A percentile compares a stretch with the other conserved stretches of the same genome.
phyloP scores from a whole-genome alignment of 768 basidiomycete species.

The Suillus discolor region DNA sequence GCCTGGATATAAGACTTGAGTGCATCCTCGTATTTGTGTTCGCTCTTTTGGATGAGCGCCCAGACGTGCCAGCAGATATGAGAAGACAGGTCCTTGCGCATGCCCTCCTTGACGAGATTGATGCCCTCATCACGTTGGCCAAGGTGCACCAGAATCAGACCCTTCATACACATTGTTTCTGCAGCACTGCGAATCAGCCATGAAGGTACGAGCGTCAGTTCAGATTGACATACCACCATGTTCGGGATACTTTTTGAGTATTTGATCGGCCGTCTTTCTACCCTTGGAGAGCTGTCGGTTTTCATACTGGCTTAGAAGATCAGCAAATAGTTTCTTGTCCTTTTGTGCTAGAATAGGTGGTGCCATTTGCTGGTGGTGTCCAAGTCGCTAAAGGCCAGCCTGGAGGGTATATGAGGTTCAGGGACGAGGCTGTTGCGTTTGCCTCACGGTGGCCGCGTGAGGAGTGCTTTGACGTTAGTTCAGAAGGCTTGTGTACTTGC shows the following conservation, averaged over 20 bases:
- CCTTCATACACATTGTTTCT: slow-evolving; percentile 98
- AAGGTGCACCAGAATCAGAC: slow-evolving; percentile 81
- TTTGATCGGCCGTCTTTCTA: slow-evolving; percentile 87
- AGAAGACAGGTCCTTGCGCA: slow-evolving; percentile 77
- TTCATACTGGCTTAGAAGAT: slow-evolving; percentile 87
- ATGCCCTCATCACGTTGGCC: slow-evolving; percentile 80
- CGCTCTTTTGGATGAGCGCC: slow-evolving; percentile 91
- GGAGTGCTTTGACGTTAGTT: background rate
- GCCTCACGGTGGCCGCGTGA: slow-evolving; percentile 9
- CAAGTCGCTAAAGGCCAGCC: background rate
- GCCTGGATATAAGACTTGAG: slow-evolving; percentile 92
- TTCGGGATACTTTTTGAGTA: slow-evolving; percentile 93
- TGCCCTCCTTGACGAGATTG: slow-evolving; percentile 82
- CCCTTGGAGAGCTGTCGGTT: slow-evolving; percentile 86
- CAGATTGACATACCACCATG: slow-evolving; percentile 80
- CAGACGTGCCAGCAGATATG: slow-evolving; percentile 99
- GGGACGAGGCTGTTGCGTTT: slow-evolving; percentile 1
- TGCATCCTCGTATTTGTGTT: slow-evolving; percentile 94
- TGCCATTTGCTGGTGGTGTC: slow-evolving; percentile 19
- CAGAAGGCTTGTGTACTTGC: slow-evolving; percentile 2
- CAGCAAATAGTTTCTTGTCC: slow-evolving; percentile 84
- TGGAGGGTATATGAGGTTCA: slow-evolving; percentile 1
- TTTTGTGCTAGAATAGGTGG: slow-evolving; percentile 64
- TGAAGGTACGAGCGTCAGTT: background rate
- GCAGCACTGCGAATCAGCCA: slow-evolving; percentile 11